These are phyloP conservation scores for Neurospora sp. DNA, from an alignment of 2,329 filamentous ascomycete genomes.

Conservation along the genomic window DNA sequence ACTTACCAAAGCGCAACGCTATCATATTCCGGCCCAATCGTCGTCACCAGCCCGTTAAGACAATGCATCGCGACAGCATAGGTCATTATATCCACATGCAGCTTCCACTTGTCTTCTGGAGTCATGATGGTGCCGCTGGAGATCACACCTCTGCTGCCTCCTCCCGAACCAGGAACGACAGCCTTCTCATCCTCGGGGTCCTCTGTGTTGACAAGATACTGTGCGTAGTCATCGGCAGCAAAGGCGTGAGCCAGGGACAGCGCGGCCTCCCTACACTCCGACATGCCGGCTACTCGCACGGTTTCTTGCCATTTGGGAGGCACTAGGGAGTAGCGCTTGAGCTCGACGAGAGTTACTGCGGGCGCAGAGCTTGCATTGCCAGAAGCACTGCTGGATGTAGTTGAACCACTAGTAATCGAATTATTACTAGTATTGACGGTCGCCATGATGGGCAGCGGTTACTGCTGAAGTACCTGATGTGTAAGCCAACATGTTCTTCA, in stretches of 20 bases:
- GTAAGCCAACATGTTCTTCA: neutral
- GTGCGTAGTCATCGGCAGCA: conserved; percentile 60
- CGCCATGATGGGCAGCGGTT: conserved; percentile 31
- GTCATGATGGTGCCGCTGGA: conserved; percentile 35
- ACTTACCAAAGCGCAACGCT: conserved; percentile 70
- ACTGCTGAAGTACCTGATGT: neutral
- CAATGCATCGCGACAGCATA: conserved; percentile 69
- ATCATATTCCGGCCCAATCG: conserved; percentile 66
- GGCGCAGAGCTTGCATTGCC: neutral
- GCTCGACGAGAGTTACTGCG: neutral
- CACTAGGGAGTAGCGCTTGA: conserved; percentile 34
- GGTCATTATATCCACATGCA: conserved; percentile 68
- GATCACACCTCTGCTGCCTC: neutral
- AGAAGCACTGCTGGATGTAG: neutral
- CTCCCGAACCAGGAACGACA: neutral
- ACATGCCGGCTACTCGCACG: conserved; percentile 52
- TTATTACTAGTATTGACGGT: conserved; percentile 22
- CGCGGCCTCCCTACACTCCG: conserved; percentile 62
- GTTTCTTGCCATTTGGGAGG: conserved; percentile 42
- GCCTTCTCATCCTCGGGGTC: conserved; percentile 35
- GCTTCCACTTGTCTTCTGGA: conserved; percentile 60
- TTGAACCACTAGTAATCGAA: conserved; percentile 15
- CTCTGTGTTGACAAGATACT: conserved; percentile 64
- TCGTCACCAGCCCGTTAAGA: conserved; percentile 63
- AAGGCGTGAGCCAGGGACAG: conserved; percentile 68